Percentiles rank a stretch among this genome's conserved stretches.
These are phyloP conservation scores for Boletus tomentosulus DNA, from an alignment of 768 basidiomycete species.

Conservation along the genomic window DNA sequence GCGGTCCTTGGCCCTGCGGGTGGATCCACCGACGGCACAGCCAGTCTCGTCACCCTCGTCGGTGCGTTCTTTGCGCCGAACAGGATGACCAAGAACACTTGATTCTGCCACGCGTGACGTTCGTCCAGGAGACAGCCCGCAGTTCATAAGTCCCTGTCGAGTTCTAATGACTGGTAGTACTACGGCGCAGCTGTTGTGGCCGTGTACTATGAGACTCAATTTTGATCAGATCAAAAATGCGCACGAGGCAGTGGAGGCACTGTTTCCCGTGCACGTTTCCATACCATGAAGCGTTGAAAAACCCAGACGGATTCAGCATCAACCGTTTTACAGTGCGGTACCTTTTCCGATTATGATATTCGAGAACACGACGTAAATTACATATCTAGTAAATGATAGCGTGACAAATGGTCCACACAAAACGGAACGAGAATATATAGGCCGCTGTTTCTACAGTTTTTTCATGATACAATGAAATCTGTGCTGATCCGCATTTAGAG, in stretches of 20 bases:
- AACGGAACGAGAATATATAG: conserved; percentile 14
- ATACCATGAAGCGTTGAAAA: neutral
- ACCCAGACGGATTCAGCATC: neutral
- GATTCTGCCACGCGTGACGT: neutral
- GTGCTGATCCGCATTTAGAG: conserved; percentile 4
- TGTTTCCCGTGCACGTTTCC: neutral
- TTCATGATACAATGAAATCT: conserved; percentile 12
- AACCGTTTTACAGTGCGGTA: neutral
- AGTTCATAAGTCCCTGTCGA: neutral
- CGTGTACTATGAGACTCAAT: neutral
- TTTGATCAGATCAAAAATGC: neutral
- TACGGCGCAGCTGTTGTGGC: neutral
- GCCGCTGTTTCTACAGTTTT: neutral
- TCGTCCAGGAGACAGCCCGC: neutral
- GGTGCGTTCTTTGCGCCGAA: conserved; percentile 9
- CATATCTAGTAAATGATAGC: conserved; percentile 26
- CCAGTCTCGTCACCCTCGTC: neutral
- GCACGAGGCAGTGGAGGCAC: neutral
- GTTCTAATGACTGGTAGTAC: neutral
- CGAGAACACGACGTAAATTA: conserved; percentile 22
- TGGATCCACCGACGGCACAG: conserved; percentile 10
- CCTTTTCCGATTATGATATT: conserved; percentile 6
- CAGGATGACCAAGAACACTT: neutral
- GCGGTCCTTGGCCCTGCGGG: neutral
- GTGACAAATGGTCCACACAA: conserved; percentile 28